Percentiles rank a stretch among this genome's conserved stretches.
Conservation (phyloP, 768 basidiomycete genomes). For the Termitomyces sp. region DNA sequence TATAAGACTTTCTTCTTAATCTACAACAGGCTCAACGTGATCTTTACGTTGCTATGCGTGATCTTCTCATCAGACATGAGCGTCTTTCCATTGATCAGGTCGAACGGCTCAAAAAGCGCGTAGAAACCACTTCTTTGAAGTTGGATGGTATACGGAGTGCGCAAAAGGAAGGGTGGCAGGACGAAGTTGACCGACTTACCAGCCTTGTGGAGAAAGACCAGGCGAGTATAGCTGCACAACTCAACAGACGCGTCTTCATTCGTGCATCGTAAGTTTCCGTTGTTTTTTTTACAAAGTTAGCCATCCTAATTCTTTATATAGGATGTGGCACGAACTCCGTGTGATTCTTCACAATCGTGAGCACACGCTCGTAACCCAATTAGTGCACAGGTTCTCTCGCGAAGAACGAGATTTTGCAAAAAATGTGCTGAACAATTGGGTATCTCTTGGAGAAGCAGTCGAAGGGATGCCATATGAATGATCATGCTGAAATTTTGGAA, state of each 20-base stretch:
- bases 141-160: constrained; percentile 68
- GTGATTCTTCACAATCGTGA: constrained; percentile 90
- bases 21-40: constrained; percentile 66
- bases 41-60: constrained; percentile 82
- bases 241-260: constrained; percentile 82
- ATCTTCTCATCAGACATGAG: constrained; percentile 84
- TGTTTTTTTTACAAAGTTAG: background rate
- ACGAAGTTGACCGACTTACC: constrained; percentile 76
- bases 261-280: constrained; percentile 64
- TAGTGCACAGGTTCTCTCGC: constrained; percentile 67
- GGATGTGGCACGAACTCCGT: constrained; percentile 95
- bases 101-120: constrained; percentile 82
- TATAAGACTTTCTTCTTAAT: background rate
- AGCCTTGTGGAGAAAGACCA: constrained; percentile 82
- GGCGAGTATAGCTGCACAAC: constrained; percentile 66
- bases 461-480: constrained; percentile 86
- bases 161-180: constrained; percentile 82
- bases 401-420: constrained; percentile 73
- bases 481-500: background rate
- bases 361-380: constrained; percentile 72
- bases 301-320: constrained; percentile 24
- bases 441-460: constrained; percentile 62
- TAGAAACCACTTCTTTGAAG: constrained; percentile 72
- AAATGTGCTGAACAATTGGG: constrained; percentile 68
- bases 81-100: constrained; percentile 87